These are phyloP conservation scores for Ilyonectria destructans DNA, from an alignment of 2,329 filamentous ascomycete species.

Conservation along the genomic window DNA sequence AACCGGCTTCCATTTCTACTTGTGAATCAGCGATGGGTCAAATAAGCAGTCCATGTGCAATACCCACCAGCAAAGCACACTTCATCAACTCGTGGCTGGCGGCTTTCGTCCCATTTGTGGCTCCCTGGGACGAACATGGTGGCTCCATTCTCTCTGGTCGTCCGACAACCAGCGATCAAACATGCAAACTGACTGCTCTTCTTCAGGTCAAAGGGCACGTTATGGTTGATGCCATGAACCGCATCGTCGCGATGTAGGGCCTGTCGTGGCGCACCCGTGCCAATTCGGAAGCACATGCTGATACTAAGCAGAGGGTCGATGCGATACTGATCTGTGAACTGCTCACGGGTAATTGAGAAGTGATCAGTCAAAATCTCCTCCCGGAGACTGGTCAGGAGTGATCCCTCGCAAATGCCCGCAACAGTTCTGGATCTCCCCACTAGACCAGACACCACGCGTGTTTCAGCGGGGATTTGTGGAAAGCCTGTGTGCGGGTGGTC, in stretches of 20 bases:
- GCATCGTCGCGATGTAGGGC: slow-evolving; percentile 12
- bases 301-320: slow-evolving; percentile 9
- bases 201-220: not conserved
- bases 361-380: not conserved
- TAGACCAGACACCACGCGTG: not conserved
- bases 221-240: slow-evolving; percentile 15
- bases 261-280: slow-evolving; percentile 8
- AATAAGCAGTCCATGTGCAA: no score
- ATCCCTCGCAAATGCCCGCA: not conserved
- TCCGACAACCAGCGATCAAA: slow-evolving; percentile 5
- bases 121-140: slow-evolving; percentile 17
- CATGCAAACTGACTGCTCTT: slow-evolving; percentile 1
- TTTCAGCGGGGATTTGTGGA: not conserved
- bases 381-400: not conserved
- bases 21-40: no score
- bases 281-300: slow-evolving; percentile 12
- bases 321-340: not conserved
- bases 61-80: slow-evolving; percentile 20
- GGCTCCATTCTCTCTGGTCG: slow-evolving; percentile 12
- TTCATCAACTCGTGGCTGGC: slow-evolving; percentile 8
- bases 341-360: not conserved
- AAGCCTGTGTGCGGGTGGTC: not conserved
- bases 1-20: slow-evolving; percentile 15
- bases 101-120: slow-evolving; percentile 11
- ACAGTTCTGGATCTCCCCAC: not conserved